A percentile compares a stretch with the other conserved stretches of the same genome.
phyloP scores from a whole-genome alignment of 2,329 filamentous ascomycete species.

The Chalaropsis thielavioides region DNA sequence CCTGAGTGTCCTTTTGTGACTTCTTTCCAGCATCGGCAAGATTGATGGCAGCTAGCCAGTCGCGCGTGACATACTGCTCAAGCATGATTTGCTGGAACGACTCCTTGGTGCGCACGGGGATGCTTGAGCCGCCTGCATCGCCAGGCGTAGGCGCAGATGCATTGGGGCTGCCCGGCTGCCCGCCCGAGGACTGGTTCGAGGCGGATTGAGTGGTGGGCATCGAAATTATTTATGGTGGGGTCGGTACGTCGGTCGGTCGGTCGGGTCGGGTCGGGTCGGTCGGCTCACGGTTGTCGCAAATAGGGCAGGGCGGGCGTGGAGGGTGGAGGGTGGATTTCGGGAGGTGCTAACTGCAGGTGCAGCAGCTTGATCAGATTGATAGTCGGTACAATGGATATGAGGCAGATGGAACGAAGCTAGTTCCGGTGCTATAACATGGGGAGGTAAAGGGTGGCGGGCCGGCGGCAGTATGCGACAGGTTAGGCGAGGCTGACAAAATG shows the following conservation, averaged over 20 bases:
- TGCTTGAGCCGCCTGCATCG: conserved; percentile 20
- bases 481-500: conserved; percentile 14
- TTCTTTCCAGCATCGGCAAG: conserved; percentile 38
- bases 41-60: conserved; percentile 39
- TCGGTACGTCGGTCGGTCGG: conserved; percentile 14
- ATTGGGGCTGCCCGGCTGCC: conserved; percentile 6
- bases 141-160: conserved; percentile 25
- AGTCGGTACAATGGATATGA: background rate
- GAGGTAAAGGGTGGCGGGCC: conserved; percentile 23
- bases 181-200: background rate
- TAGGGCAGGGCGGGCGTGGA: conserved; percentile 20
- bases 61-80: conserved; percentile 39
- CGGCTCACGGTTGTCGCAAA: conserved; percentile 20
- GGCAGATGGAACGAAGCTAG: background rate
- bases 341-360: background rate
- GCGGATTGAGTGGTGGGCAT: conserved; percentile 3
- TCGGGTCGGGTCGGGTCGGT: no score
- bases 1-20: conserved; percentile 42
- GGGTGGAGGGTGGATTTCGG: no score
- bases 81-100: conserved; percentile 39
- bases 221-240: conserved; percentile 11
- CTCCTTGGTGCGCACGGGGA: conserved; percentile 39
- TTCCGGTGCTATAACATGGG: conserved; percentile 22
- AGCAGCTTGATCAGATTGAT: background rate
- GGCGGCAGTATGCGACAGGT: conserved; percentile 29